A percentile compares a stretch with the other conserved stretches of the same genome.
These are phyloP conservation scores for Monosporascus sp. DNA, from an alignment of 2,329 filamentous ascomycete species.

Conservation along the genomic window DNA sequence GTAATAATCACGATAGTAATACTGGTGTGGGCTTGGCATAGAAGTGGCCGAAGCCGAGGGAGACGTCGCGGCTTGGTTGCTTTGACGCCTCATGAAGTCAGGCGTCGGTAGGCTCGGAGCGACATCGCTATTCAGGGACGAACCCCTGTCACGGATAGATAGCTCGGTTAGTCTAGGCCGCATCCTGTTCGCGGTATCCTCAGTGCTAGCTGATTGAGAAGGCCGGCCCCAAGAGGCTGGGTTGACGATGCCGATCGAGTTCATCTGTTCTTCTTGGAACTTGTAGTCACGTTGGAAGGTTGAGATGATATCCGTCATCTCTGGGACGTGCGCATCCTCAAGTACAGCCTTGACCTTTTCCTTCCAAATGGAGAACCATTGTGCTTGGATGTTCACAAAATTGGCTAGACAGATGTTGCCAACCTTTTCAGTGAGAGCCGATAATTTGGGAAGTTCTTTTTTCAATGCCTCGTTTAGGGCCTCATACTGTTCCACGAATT, in stretches of 20 bases:
- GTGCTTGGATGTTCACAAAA: slow-evolving; percentile 76
- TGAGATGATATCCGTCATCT: slow-evolving; percentile 66
- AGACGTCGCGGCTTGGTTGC: slow-evolving; percentile 60
- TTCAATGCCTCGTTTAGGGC: slow-evolving; percentile 91
- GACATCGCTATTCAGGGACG: slow-evolving; percentile 58
- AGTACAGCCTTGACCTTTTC: slow-evolving; percentile 75
- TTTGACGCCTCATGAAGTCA: slow-evolving; percentile 61
- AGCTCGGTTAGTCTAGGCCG: slow-evolving; percentile 44
- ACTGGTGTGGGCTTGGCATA: slow-evolving; percentile 46
- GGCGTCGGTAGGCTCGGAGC: slow-evolving; percentile 59
- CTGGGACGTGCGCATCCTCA: slow-evolving; percentile 59
- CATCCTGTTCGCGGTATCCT: slow-evolving; percentile 43
- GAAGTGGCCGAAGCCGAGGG: slow-evolving; percentile 41
- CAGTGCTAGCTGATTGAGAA: slow-evolving; percentile 54
- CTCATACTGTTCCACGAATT: slow-evolving; percentile 82
- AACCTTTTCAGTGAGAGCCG: slow-evolving; percentile 72
- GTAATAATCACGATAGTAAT: slow-evolving; percentile 53
- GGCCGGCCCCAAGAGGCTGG: slow-evolving; percentile 57
- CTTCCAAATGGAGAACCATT: slow-evolving; percentile 79
- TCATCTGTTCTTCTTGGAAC: slow-evolving; percentile 66
- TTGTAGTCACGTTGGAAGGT: slow-evolving; percentile 76
- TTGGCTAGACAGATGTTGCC: slow-evolving; percentile 78
- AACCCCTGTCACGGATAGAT: slow-evolving; percentile 48
- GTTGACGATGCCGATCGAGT: slow-evolving; percentile 72
- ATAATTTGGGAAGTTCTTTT: slow-evolving; percentile 82